Percentiles rank a stretch among this genome's conserved stretches.
Evolutionary conservation across 2,329 filamentous ascomycete genomes (phyloP).

Genomic region (Aspergillus japonicus): DNA sequence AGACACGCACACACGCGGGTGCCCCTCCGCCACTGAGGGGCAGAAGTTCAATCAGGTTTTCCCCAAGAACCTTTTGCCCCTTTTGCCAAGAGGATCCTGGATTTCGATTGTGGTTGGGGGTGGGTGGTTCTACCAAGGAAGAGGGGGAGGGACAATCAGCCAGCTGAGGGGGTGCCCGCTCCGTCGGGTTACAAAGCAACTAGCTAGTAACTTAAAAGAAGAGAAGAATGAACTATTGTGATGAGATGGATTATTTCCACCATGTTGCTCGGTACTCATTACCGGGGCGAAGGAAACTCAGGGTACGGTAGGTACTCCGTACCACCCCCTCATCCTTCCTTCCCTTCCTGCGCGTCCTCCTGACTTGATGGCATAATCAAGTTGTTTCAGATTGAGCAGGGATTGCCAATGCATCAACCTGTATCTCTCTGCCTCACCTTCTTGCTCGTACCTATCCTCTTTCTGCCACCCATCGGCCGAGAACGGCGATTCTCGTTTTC

Average conservation of each 20-base stretch:
- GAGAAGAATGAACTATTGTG: too few relatives aligned
- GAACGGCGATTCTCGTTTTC: not conserved
- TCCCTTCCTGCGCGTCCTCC: too few relatives aligned
- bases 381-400: not conserved
- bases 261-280: too few relatives aligned
- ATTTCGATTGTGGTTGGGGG: not conserved
- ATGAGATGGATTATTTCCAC: too few relatives aligned
- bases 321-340: too few relatives aligned
- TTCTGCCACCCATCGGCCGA: not conserved
- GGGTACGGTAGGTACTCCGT: too few relatives aligned
- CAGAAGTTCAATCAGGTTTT: constrained; percentile 5
- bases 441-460: not conserved
- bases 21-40: constrained; percentile 7
- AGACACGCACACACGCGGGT: not conserved
- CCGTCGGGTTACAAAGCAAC: too few relatives aligned
- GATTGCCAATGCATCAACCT: not conserved
- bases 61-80: not conserved
- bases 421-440: not conserved
- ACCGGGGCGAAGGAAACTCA: too few relatives aligned
- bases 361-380: not conserved
- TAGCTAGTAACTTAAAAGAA: too few relatives aligned
- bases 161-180: too few relatives aligned
- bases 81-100: constrained; percentile 2
- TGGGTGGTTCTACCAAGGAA: not conserved
- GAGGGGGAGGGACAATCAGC: too few relatives aligned